Evolutionary conservation across 2,329 filamentous ascomycete genomes (phyloP).

Genomic region (Arthrobotrys pseudoclavata): DNA sequence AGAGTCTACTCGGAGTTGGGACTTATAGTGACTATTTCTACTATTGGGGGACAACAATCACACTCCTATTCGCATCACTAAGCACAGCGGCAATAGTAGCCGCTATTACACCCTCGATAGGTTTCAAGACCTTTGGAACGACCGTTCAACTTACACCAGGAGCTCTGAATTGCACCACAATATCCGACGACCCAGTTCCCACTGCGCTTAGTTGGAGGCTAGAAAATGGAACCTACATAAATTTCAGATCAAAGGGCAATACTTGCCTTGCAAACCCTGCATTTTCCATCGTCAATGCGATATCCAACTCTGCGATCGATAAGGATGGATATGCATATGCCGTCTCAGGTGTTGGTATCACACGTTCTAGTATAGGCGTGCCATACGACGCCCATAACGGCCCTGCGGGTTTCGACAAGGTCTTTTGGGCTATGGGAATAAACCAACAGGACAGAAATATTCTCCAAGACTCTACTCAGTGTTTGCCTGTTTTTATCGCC

Average conservation of each 20-base stretch:
- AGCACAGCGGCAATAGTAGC: conserved; percentile 44
- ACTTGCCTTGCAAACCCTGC: conserved; percentile 49
- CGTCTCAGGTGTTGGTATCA: conserved; percentile 43
- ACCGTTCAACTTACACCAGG: conserved; percentile 47
- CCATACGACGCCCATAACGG: conserved; percentile 50
- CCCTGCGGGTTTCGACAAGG: conserved; percentile 45
- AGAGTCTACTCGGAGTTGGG: conserved; percentile 48
- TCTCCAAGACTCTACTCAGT: conserved; percentile 50
- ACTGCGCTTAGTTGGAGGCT: conserved; percentile 40
- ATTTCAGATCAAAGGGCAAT: conserved; percentile 37
- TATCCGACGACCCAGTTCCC: conserved; percentile 14
- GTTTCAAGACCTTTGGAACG: conserved; percentile 50
- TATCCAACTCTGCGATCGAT: conserved; percentile 42
- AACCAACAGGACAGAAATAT: conserved; percentile 35
- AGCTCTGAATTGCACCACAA: conserved; percentile 42
- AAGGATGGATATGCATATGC: conserved; percentile 49
- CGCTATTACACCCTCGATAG: conserved; percentile 51
- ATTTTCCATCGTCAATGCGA: conserved; percentile 40
- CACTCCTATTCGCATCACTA: conserved; percentile 45
- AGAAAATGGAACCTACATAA: conserved; percentile 48
- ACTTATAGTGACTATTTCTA: conserved; percentile 53
- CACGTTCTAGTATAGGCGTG: conserved; percentile 53
- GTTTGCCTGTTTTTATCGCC: conserved; percentile 45
- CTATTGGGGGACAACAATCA: conserved; percentile 55
- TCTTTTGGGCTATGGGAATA: conserved; percentile 46